A percentile compares a stretch with the other conserved stretches of the same genome.
phyloP scores from a whole-genome alignment of 1,284 basidiomycete genomes.

The Ustilago sp. region DNA sequence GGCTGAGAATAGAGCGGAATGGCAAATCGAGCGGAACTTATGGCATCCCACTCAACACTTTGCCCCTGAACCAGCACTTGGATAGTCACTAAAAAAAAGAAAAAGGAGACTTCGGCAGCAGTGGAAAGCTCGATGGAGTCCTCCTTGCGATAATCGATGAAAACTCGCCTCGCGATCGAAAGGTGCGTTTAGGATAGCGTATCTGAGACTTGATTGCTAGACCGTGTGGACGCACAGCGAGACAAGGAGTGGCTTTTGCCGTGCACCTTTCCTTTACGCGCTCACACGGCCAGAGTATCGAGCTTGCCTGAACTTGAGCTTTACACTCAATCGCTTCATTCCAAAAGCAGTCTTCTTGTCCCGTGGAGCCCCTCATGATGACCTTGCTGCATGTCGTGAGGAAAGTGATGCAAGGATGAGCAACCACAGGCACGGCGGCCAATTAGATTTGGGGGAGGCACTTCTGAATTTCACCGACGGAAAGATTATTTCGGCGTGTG shows the following conservation, averaged over 20 bases:
- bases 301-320: neutral
- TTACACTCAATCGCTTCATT: neutral
- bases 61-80: neutral
- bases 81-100: constrained; percentile 1
- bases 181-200: constrained; percentile 16
- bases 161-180: constrained; percentile 29
- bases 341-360: constrained; percentile 13
- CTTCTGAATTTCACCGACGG: constrained; percentile 16
- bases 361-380: constrained; percentile 39
- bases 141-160: constrained; percentile 11
- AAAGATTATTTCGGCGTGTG: neutral
- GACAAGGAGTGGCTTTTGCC: neutral
- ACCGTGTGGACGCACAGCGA: neutral
- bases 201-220: neutral
- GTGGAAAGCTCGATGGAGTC: constrained; percentile 12
- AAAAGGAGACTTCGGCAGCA: constrained; percentile 2
- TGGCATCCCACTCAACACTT: constrained; percentile 1
- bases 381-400: constrained; percentile 11
- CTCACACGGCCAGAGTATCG: neutral
- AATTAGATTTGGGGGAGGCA: constrained; percentile 5
- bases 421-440: constrained; percentile 1
- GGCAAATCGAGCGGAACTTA: constrained; percentile 1
- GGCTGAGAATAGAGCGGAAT: constrained; percentile 5
- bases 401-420: constrained; percentile 18
- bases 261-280: neutral